Evolutionary conservation across 73 alveolate species (phyloP).

Genomic region (Tetrahymena elliotti): DNA sequence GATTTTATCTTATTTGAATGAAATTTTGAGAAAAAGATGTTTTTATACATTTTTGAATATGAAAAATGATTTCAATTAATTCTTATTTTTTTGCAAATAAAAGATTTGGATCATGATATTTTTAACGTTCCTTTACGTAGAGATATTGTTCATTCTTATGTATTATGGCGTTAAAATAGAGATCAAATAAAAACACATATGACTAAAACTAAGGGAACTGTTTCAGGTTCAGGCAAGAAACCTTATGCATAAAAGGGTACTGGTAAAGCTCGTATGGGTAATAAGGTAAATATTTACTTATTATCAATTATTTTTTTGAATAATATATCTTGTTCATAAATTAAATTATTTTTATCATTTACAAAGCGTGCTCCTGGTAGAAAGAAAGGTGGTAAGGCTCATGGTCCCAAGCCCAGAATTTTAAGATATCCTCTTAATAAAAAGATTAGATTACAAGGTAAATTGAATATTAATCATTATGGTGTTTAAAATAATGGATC

Average conservation of each 20-base stretch:
- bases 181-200: slow-evolving; percentile 4
- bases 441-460: slow-evolving; percentile 22
- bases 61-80: too few species aligned
- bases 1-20: neutral
- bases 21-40: too few species aligned
- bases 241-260: slow-evolving; percentile 47
- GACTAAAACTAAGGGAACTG: slow-evolving; percentile 49
- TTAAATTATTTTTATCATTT: neutral
- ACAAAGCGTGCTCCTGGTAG: slow-evolving; percentile 42
- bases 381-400: slow-evolving; percentile 57
- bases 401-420: slow-evolving; percentile 59
- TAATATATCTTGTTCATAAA: neutral
- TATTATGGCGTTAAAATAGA: slow-evolving; percentile 15
- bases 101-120: slow-evolving; percentile 30
- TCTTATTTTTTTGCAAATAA: slow-evolving; percentile 21
- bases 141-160: slow-evolving; percentile 50
- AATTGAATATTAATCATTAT: neutral
- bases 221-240: slow-evolving; percentile 51
- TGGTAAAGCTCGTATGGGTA: slow-evolving; percentile 62
- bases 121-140: slow-evolving; percentile 52
- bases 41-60: too few species aligned
- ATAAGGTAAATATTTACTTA: neutral
- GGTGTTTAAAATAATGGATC: too few species aligned
- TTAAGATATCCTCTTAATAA: slow-evolving; percentile 34
- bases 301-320: neutral